Percentiles rank a stretch among this genome's conserved stretches.
Evolutionary conservation across 495 filamentous ascomycete species (phyloP).

Genomic region (Penicillium angulare): DNA sequence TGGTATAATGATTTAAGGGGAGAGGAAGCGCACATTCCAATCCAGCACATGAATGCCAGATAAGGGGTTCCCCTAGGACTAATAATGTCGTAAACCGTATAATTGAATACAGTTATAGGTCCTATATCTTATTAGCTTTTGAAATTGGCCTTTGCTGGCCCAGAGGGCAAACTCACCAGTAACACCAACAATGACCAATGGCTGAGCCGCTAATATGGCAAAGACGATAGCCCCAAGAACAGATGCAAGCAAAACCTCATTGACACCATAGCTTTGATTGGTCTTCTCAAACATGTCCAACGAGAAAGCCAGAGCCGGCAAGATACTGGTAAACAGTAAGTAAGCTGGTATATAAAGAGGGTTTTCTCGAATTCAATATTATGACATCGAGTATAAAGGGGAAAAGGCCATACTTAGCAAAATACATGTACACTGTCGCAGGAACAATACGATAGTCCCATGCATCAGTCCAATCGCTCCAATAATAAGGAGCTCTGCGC

Average conservation of each 20-base stretch:
- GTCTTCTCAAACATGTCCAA: conserved; percentile 86
- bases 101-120: conserved; percentile 85
- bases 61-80: conserved; percentile 66
- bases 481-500: conserved; percentile 70
- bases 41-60: conserved; percentile 82
- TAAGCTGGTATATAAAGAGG: background rate
- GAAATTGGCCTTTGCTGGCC: background rate
- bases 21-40: conserved; percentile 58
- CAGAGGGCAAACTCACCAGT: conserved; percentile 51
- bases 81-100: conserved; percentile 84
- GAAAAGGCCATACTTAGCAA: conserved; percentile 66
- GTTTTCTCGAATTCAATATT: background rate
- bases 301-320: conserved; percentile 80
- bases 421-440: conserved; percentile 86
- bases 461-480: conserved; percentile 77
- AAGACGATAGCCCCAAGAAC: conserved; percentile 79
- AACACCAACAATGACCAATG: conserved; percentile 86
- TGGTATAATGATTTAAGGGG: background rate
- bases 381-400: background rate
- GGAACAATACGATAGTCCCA: conserved; percentile 84
- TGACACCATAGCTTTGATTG: conserved; percentile 75
- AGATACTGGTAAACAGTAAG: conserved; percentile 53
- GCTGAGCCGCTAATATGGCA: conserved; percentile 70
- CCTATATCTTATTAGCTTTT: conserved; percentile 37
- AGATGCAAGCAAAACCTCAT: conserved; percentile 77